These are phyloP conservation scores for Kockiozyma suomiensis DNA, from an alignment of 805 yeast genomes.

Conservation along the genomic window DNA sequence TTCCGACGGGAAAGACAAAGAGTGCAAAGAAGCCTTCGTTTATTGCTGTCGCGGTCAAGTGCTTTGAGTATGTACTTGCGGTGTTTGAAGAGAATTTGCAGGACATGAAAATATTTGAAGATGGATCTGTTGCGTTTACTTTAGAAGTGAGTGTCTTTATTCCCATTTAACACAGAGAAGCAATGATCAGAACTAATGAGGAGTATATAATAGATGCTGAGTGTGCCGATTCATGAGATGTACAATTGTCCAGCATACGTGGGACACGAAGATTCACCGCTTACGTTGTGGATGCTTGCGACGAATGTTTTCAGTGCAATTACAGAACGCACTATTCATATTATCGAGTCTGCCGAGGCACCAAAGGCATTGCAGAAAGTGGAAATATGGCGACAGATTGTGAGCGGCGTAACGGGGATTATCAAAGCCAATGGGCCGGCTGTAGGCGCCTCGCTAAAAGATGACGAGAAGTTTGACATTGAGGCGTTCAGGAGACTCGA, in stretches of 20 bases:
- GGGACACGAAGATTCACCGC: not conserved
- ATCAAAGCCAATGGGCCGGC: conserved; percentile 21
- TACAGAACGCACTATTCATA: conserved; percentile 38
- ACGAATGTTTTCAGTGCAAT: conserved; percentile 23
- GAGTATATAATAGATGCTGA: conserved; percentile 17
- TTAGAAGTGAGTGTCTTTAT: conserved; percentile 18
- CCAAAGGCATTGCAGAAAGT: conserved; percentile 5
- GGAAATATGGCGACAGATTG: conserved; percentile 41
- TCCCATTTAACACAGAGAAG: no score
- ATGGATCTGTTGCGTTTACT: conserved; percentile 33
- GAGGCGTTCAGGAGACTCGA: conserved; percentile 50
- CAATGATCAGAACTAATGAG: no score
- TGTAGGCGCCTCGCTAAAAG: conserved; percentile 46
- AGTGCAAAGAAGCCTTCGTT: conserved; percentile 27
- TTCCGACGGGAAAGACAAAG: conserved; percentile 15
- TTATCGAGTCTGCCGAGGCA: conserved; percentile 41
- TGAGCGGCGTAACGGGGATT: conserved; percentile 39
- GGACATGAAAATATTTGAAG: conserved; percentile 15
- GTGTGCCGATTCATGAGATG: conserved; percentile 30
- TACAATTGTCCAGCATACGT: conserved; percentile 26
- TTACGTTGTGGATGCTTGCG: conserved; percentile 34
- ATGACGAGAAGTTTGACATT: conserved; percentile 52
- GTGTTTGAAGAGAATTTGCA: conserved; percentile 8
- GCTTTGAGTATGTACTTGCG: conserved; percentile 16
- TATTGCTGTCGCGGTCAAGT: conserved; percentile 25